Evolutionary conservation across 2,329 filamentous ascomycete species (phyloP), one percentile per base, ranked within the genome.

Genomic region (Ascochyta viciae-villosae): DNA sequence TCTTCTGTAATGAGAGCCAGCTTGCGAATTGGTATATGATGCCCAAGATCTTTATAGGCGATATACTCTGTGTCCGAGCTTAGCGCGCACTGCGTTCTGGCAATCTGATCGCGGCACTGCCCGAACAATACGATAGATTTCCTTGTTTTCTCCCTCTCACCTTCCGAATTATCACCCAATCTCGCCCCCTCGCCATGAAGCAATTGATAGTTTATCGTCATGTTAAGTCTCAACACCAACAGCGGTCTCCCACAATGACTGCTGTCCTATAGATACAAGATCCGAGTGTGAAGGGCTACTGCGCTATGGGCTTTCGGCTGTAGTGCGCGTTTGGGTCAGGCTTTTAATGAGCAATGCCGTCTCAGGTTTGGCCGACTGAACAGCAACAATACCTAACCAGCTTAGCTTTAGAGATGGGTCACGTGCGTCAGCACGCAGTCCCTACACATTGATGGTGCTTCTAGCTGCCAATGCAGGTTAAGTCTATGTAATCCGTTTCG

Each of bases 1-100:
- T 57, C 39, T 27, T 41, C 29, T 3, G n/a, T 53, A 19, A 55
- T 29, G 26, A 54, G 5, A 10, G 4, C 49, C 13, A 44, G 43
- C 15, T 33, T 41, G 9, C 50, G 26, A 40, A 62, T 62, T 22
- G 46, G 49, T 12, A 45, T 29, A 37, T 54, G 56, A 45, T 59
- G 56, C 38, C 43, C 33, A 27, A 9, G 38, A 23, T 55, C 26
- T 10, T 26, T 41, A 22, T 35, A 46, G 10, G 37, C 31, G 29
- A 13, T 26, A 23, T 19, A 56, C 23, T 9, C 33, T 10, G 24
- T 26, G 27, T 55, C 27, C 23, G 10, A 9, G 26, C 37, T 44
- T 16, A 62, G 23, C 19, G 42, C 10, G 39, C 41, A 46, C 43
- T 60, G 47, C 29, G 49, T 53, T 24, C 34, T 31, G 6, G 41